Evolutionary conservation across 2,329 filamentous ascomycete species (phyloP), one percentile per base, ranked within the genome.

Genomic region (Ophiocordyceps polyrhachis-furcata): DNA sequence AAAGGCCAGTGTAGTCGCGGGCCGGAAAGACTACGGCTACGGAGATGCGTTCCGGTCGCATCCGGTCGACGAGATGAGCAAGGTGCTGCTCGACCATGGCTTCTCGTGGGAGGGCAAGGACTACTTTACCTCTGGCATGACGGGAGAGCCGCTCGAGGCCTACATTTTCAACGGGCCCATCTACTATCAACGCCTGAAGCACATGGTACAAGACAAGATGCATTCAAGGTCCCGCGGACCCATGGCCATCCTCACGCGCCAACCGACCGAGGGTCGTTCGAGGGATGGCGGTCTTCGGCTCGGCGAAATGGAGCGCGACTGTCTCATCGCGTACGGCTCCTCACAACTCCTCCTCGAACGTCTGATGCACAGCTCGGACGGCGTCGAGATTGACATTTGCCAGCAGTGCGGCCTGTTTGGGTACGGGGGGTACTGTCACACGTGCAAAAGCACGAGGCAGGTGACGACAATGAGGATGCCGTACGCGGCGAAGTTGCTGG

Each of bases 151-250:
- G 0, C 71, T 96, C 6, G 87, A 93, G 50, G 88, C 88, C 13
- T 96, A 96, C 64, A 87, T 98, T 58, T 98, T 96, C 71, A 94
- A 93, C 60, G 91, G 91, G 0, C 91, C 91, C 12, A 98, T 98
- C 63, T 98, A 94, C 69, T 98, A 98, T 69, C 91, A 98, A 69
- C 93, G 94, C 52, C 76, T 98, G 51, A 98, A 98, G 74, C 91
- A 98, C 72, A 98, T 98, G 91, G 91, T 98, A 4, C 88, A 96
- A 62, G 91, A 98, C 61, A 98, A 98, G 68, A 96, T 98, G 91
- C 91, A 98, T 65, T 89, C 85, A 29, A 85, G 91, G 49, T 80
- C 89, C 2, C 81, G 86, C 14, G 93, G 93, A 0, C 93, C 91
- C 0, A 75, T 84, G 13, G 89, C 89, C 23, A 91, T 94, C 51